Evolutionary conservation across 2,329 filamentous ascomycete genomes (phyloP).

Genomic region (Ascocoryne sarcoides): DNA sequence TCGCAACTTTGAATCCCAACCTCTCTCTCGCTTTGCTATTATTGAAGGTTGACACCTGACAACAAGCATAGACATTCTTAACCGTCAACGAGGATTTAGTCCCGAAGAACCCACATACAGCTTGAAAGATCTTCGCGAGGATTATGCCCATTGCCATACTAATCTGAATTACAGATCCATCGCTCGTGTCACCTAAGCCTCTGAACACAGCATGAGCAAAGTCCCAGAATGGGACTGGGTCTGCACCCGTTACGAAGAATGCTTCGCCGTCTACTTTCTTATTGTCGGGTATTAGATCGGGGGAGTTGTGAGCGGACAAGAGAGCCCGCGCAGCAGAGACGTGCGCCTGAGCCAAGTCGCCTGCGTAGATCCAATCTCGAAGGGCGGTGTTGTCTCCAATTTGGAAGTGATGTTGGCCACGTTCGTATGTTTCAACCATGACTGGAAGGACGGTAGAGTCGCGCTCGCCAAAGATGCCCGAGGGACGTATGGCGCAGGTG

Average conservation of each 20-base stretch:
- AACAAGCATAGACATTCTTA: conserved; percentile 1
- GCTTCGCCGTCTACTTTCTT: conserved; percentile 2
- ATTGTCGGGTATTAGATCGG: neutral
- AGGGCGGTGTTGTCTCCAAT: conserved; percentile 1
- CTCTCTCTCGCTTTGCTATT: conserved; percentile 2
- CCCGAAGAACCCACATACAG: neutral
- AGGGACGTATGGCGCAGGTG: conserved; percentile 1
- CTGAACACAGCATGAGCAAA: neutral
- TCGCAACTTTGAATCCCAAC: conserved; percentile 2
- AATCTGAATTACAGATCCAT: neutral
- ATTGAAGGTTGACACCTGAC: neutral
- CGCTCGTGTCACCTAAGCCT: neutral
- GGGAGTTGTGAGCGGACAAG: neutral
- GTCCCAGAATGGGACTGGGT: conserved; percentile 1
- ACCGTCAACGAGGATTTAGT: conserved; percentile 1
- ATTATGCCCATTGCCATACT: conserved; percentile 1
- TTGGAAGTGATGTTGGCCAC: neutral
- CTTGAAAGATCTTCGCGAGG: neutral
- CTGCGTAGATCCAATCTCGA: neutral
- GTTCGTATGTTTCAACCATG: neutral
- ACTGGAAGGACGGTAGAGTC: neutral
- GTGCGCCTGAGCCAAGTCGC: neutral
- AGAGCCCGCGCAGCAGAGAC: neutral
- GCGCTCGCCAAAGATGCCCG: neutral
- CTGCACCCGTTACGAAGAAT: conserved; percentile 1